These are phyloP conservation scores for Ascochyta koolunga DNA, from an alignment of 2,329 filamentous ascomycete genomes.

Conservation along the genomic window DNA sequence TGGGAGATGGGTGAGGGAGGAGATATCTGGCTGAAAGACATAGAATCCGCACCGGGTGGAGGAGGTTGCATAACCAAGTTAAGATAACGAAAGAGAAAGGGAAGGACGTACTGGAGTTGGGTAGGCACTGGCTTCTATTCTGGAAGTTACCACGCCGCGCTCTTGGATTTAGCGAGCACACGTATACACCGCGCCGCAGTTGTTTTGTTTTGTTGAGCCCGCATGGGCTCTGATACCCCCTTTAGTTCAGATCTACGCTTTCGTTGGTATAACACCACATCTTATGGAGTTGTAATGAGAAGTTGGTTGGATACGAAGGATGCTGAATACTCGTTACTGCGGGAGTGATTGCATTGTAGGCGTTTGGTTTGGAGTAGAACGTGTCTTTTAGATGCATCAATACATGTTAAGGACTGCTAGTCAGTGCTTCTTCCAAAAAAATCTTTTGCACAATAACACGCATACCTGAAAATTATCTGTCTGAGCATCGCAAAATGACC, in stretches of 20 bases:
- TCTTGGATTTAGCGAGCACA: constrained; percentile 22
- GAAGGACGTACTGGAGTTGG: neutral
- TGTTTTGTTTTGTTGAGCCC: constrained; percentile 11
- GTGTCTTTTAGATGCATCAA: neutral
- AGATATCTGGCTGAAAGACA: constrained; percentile 77
- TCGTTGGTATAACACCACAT: neutral
- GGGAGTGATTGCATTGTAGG: neutral
- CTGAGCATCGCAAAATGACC: neutral
- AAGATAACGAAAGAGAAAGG: neutral
- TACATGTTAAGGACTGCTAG: neutral
- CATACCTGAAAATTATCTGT: neutral
- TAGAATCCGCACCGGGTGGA: constrained; percentile 1
- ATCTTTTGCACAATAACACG: neutral
- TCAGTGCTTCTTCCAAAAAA: neutral
- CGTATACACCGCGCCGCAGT: constrained; percentile 9
- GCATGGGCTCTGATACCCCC: constrained; percentile 15
- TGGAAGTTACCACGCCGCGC: neutral
- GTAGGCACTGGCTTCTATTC: constrained; percentile 2
- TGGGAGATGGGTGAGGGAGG: constrained; percentile 89
- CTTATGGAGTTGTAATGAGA: constrained; percentile 9
- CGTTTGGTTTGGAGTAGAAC: neutral
- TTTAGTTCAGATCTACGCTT: constrained; percentile 9
- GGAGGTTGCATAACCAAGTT: constrained; percentile 1
- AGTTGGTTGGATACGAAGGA: neutral
- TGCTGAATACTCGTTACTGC: neutral